phyloP scores from a whole-genome alignment of 768 basidiomycete genomes.

The Gloeostereum incarnatum region DNA sequence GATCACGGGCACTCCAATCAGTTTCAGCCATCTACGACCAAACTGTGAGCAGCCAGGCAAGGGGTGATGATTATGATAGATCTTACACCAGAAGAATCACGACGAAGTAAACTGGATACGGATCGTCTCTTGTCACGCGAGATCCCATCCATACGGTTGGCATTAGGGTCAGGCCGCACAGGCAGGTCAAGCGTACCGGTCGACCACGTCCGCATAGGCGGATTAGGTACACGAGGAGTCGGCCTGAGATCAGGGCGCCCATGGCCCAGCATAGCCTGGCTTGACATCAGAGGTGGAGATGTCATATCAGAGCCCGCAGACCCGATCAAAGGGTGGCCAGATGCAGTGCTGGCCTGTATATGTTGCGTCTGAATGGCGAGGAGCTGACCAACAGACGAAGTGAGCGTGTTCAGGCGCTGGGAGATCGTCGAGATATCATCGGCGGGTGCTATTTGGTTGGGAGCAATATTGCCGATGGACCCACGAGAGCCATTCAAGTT shows the following conservation, averaged over 20 bases:
- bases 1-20: conserved; percentile 46
- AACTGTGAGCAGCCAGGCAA: conserved; percentile 3
- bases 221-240: conserved; percentile 51
- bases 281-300: conserved; percentile 28
- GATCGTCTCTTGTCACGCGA: conserved; percentile 70
- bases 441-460: conserved; percentile 55
- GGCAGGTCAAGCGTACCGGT: conserved; percentile 73
- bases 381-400: conserved; percentile 79
- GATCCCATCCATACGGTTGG: conserved; percentile 32
- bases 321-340: conserved; percentile 30
- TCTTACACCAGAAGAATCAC: conserved; percentile 70
- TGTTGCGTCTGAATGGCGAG: conserved; percentile 74
- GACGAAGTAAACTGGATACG: conserved; percentile 54
- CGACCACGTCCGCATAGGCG: conserved; percentile 79
- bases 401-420: conserved; percentile 69
- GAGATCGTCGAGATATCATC: conserved; percentile 74
- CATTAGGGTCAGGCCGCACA: conserved; percentile 38
- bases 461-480: conserved; percentile 62
- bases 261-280: conserved; percentile 40
- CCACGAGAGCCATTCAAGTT: conserved; percentile 40
- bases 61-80: too few species aligned
- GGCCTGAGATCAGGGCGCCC: conserved; percentile 59
- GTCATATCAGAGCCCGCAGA: conserved; percentile 33
- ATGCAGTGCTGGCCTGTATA: conserved; percentile 36
- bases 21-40: conserved; percentile 40